Percentiles rank a stretch among this genome's conserved stretches.
Evolutionary conservation across 2,329 filamentous ascomycete species (phyloP).

Genomic region (Alternaria triticina): DNA sequence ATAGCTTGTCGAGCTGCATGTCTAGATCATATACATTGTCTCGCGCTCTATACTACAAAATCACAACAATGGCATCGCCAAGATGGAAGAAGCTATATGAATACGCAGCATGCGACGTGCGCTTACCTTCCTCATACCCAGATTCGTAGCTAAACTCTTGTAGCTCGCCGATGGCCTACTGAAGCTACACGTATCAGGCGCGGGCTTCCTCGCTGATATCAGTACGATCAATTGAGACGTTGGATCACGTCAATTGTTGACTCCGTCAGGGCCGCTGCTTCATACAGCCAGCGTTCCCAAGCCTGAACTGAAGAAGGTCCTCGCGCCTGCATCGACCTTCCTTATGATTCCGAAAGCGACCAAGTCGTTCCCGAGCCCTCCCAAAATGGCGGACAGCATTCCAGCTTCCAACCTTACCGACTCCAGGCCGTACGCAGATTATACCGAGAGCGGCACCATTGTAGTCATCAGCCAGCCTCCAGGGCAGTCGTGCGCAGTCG

Average conservation of each 20-base stretch:
- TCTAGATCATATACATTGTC: not conserved
- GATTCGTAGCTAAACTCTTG: slow-evolving; percentile 13
- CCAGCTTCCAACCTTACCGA: slow-evolving; percentile 34
- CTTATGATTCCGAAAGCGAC: slow-evolving; percentile 66
- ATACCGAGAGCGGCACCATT: slow-evolving; percentile 65
- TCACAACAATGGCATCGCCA: slow-evolving; percentile 27
- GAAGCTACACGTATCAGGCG: slow-evolving; percentile 69
- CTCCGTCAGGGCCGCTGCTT: slow-evolving; percentile 32
- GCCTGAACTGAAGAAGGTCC: slow-evolving; percentile 33
- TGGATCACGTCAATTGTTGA: not conserved
- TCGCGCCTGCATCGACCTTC: slow-evolving; percentile 66
- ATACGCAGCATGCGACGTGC: slow-evolving; percentile 45
- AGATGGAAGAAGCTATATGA: slow-evolving; percentile 41
- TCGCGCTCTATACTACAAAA: not conserved
- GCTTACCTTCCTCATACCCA: not conserved
- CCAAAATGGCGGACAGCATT: slow-evolving; percentile 41
- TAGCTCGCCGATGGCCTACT: slow-evolving; percentile 70
- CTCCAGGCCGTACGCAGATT: slow-evolving; percentile 71
- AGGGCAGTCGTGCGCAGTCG: slow-evolving; percentile 71
- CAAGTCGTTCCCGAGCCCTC: slow-evolving; percentile 46
- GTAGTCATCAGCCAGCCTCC: slow-evolving; percentile 71
- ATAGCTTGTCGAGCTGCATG: not conserved
- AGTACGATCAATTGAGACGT: slow-evolving; percentile 50
- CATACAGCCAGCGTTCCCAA: slow-evolving; percentile 25
- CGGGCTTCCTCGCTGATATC: slow-evolving; percentile 71